A percentile compares a stretch with the other conserved stretches of the same genome.
Evolutionary conservation across 2,329 filamentous ascomycete genomes (phyloP).

Genomic region (Verticillium isaacii): DNA sequence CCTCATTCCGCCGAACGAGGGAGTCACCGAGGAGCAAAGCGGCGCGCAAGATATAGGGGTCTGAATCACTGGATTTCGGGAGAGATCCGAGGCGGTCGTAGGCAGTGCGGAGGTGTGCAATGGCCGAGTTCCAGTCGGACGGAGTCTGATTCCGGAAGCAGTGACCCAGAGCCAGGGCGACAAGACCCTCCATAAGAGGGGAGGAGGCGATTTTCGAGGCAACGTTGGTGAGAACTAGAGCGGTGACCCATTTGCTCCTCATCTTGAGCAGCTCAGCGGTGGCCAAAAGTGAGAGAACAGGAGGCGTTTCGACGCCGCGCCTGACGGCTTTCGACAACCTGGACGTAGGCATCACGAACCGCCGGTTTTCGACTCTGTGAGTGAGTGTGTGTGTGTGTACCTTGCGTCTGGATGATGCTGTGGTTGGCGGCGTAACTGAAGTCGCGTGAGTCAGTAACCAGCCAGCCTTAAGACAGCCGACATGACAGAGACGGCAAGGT

Average conservation of each 20-base stretch:
- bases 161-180: constrained; percentile 11
- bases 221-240: constrained; percentile 5
- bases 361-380: not conserved
- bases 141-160: constrained; percentile 12
- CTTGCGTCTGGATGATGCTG: not conserved
- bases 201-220: constrained; percentile 8
- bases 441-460: not conserved
- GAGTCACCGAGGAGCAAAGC: constrained; percentile 14
- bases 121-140: constrained; percentile 9
- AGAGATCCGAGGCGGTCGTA: constrained; percentile 9
- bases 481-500: not conserved
- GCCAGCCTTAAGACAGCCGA: not conserved
- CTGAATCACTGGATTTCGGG: constrained; percentile 8
- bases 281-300: constrained; percentile 10
- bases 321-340: constrained; percentile 4
- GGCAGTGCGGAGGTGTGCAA: constrained; percentile 10
- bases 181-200: constrained; percentile 10
- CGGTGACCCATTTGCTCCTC: constrained; percentile 11
- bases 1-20: constrained; percentile 12
- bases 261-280: constrained; percentile 10
- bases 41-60: constrained; percentile 12
- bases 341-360: not conserved
- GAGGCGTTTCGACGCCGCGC: constrained; percentile 9
- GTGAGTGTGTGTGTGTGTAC: not conserved
- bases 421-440: not conserved